Percentiles rank a stretch among this genome's conserved stretches.
These are phyloP conservation scores for Hypoxylon perforatum DNA, from an alignment of 495 filamentous ascomycete species.

Conservation along the genomic window DNA sequence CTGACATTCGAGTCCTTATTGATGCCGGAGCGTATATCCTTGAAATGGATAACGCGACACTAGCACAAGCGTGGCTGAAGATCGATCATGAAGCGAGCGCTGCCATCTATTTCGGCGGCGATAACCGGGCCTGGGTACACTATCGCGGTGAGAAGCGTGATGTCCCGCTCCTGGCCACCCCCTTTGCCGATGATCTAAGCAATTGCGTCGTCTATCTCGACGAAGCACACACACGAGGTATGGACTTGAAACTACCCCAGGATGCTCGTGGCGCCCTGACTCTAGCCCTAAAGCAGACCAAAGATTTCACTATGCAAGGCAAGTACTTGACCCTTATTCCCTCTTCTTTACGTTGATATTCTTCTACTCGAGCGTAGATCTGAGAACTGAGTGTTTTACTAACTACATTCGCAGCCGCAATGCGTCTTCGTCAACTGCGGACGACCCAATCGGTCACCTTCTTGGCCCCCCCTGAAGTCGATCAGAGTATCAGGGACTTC, in stretches of 20 bases:
- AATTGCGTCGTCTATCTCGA: constrained; percentile 51
- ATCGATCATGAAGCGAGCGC: constrained; percentile 48
- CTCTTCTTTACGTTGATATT: not conserved
- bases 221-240: constrained; percentile 61
- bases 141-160: constrained; percentile 49
- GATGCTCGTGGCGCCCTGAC: constrained; percentile 60
- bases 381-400: not conserved
- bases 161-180: constrained; percentile 53
- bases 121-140: constrained; percentile 57
- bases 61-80: constrained; percentile 62
- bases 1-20: constrained; percentile 57
- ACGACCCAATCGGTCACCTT: constrained; percentile 52
- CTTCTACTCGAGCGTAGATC: not conserved
- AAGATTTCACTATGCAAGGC: constrained; percentile 63
- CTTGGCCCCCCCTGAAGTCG: constrained; percentile 55
- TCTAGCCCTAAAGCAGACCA: constrained; percentile 57
- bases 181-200: constrained; percentile 55
- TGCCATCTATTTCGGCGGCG: constrained; percentile 48
- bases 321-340: not conserved
- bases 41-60: constrained; percentile 54
- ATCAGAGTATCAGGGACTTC: constrained; percentile 59
- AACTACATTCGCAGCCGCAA: constrained; percentile 48
- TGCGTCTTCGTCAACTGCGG: constrained; percentile 55
- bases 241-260: constrained; percentile 58
- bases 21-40: constrained; percentile 65